phyloP scores from a whole-genome alignment of 345 rosid species.

The Eucalyptus curtisii region DNA sequence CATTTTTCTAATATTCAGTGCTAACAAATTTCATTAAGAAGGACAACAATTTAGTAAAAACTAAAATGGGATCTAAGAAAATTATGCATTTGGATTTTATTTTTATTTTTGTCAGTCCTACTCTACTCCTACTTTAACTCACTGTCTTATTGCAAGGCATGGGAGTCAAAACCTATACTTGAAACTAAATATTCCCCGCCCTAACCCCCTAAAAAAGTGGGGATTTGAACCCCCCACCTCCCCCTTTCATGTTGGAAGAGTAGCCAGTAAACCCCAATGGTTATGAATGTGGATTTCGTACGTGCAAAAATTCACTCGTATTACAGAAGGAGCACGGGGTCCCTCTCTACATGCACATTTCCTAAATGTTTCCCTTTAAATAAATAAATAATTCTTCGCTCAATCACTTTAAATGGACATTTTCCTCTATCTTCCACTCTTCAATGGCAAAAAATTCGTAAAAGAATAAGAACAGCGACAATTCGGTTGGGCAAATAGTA shows the following conservation, averaged over 20 bases:
- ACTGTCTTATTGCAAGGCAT: accelerated
- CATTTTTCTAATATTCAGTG: not conserved
- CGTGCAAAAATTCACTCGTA: not conserved
- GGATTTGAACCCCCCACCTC: too few relatives aligned
- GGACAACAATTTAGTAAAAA: not conserved
- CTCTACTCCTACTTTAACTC: too few relatives aligned
- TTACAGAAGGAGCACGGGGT: not conserved
- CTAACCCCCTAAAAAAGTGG: too few relatives aligned
- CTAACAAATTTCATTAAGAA: not conserved
- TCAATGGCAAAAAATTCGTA: not conserved
- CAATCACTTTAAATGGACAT: not conserved
- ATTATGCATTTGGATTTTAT: not conserved
- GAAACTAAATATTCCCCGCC: too few relatives aligned
- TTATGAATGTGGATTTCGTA: not conserved
- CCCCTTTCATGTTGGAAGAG: too few relatives aligned
- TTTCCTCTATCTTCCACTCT: not conserved
- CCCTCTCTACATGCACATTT: not conserved
- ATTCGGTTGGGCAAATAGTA: not conserved
- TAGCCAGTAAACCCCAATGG: too few relatives aligned
- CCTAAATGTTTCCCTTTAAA: not conserved
- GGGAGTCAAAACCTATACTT: too few relatives aligned
- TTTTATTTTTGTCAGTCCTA: too few relatives aligned
- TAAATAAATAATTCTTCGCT: not conserved
- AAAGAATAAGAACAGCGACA: not conserved
- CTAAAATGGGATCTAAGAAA: not conserved